Base-by-base conservation (phyloP, 257 asterid species). In the Echites panduratus region DNA sequence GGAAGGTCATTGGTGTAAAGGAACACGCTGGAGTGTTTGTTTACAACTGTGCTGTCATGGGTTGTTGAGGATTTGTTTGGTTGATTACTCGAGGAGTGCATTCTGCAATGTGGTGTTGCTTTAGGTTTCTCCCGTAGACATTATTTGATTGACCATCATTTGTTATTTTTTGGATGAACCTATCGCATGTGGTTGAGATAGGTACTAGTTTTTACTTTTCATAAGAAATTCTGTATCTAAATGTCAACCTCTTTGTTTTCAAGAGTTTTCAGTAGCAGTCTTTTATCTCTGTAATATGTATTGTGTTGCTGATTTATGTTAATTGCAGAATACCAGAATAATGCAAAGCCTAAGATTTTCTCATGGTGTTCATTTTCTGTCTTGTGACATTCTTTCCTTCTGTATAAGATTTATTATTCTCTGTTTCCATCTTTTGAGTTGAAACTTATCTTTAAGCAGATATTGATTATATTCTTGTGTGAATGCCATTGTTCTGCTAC, bases 21-120 rank as follows among this genome's bases (percentile, higher is more conserved):
- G 96, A 89, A 84, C 89, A 92, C 73, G 90, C 93, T 6, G 97
- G 97, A 56, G 96, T 89, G 68, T 91, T 91, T 48, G 95, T 89
- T 62, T 89, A 83, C 90, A 91, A 91, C 70, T 91, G 96, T 58
- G 96, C 97, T 79, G 87, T 92, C 73, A 79, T 92, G 97, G 96
- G 96, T 69, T 87, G 93, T 74, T 91, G 86, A 83, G 71, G 69
- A 79, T 63, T 70, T 68, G 70, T 75, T 50, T 52, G 63, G 67
- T 68, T 56, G 72, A 69, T 54, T 76, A 59, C 63, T 62, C 29
- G 50, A 58, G 38, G 73, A 50, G 58, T 71, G 56, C 73, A 72
- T 74, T 66, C 73, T 77, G 52, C 63, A 40, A 47, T 73, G 73
- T 74, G 73, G 41, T 70, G 73, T 78, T 75, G 76, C 73, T 67